phyloP scores from a whole-genome alignment of 352 stramenopile genomes.

The Phytophthora sp. region DNA sequence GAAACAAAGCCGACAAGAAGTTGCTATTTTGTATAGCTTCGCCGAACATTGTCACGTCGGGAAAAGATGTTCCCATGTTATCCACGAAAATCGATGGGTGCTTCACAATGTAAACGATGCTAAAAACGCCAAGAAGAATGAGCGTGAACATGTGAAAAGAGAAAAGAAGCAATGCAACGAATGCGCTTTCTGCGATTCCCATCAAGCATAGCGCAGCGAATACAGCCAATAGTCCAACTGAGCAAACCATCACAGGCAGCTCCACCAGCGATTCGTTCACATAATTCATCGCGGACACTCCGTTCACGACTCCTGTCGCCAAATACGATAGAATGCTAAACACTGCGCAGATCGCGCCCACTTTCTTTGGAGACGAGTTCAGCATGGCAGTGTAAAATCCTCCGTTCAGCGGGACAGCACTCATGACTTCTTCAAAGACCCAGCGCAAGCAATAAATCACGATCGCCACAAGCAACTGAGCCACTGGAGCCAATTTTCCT shows the following conservation, averaged over 20 bases:
- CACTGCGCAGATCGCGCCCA: slow-evolving; percentile 77
- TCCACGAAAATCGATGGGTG: slow-evolving; percentile 65
- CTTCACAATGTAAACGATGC: slow-evolving; percentile 59
- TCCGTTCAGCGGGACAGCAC: slow-evolving; percentile 89
- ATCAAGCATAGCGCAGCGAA: slow-evolving; percentile 81
- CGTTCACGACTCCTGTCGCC: slow-evolving; percentile 77
- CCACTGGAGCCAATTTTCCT: slow-evolving; percentile 82
- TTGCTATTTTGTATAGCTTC: slow-evolving; percentile 39
- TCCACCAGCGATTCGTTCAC: slow-evolving; percentile 69
- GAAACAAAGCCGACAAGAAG: slow-evolving; percentile 59
- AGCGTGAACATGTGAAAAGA: slow-evolving; percentile 76
- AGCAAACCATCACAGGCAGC: slow-evolving; percentile 45
- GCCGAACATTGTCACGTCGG: slow-evolving; percentile 62
- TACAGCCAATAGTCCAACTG: slow-evolving; percentile 61
- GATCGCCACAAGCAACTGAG: slow-evolving; percentile 72
- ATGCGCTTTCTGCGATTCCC: slow-evolving; percentile 85
- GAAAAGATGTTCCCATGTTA: slow-evolving; percentile 69
- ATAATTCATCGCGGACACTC: slow-evolving; percentile 84
- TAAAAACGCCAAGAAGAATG: slow-evolving; percentile 50
- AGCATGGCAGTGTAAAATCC: slow-evolving; percentile 91
- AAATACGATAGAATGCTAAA: slow-evolving; percentile 91
- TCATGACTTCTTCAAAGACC: slow-evolving; percentile 91
- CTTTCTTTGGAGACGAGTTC: slow-evolving; percentile 88
- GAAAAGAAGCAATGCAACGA: slow-evolving; percentile 85
- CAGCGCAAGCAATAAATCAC: slow-evolving; percentile 69